These are phyloP conservation scores for Aureobasidium sp. DNA, from an alignment of 2,329 filamentous ascomycete genomes.

Conservation along the genomic window DNA sequence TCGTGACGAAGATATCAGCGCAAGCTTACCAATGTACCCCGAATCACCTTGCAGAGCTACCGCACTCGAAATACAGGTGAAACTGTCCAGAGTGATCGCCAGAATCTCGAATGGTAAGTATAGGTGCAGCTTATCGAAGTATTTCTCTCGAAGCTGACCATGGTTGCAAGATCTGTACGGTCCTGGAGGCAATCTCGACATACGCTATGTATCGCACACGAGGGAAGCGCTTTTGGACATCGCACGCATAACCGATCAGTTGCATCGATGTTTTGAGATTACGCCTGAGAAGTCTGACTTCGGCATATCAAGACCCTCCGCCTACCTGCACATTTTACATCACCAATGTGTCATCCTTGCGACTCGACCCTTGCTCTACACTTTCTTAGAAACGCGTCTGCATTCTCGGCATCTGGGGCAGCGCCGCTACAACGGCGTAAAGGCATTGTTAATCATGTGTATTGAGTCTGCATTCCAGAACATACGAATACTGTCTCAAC, in stretches of 20 bases:
- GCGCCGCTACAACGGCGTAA: not conserved
- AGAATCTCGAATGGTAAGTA: not conserved
- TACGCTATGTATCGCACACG: not conserved
- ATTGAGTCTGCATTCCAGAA: not conserved
- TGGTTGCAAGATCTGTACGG: not conserved
- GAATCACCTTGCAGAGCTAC: constrained; percentile 4
- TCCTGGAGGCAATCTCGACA: not conserved
- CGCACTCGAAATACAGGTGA: not conserved
- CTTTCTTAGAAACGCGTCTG: constrained; percentile 19
- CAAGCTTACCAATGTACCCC: constrained; percentile 36
- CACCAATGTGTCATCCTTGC: constrained; percentile 18
- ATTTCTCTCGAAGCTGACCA: not conserved
- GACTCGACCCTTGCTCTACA: constrained; percentile 36
- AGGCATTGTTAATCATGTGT: not conserved
- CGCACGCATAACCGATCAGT: not conserved
- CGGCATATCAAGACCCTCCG: constrained; percentile 17
- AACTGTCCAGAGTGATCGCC: not conserved
- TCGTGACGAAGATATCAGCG: constrained; percentile 43
- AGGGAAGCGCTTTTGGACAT: not conserved
- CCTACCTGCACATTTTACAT: constrained; percentile 18
- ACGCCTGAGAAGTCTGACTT: constrained; percentile 5
- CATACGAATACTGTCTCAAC: not conserved
- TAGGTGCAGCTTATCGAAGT: no score
- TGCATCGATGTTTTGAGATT: constrained; percentile 14
- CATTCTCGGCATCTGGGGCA: not conserved